These are phyloP conservation scores for Brassica juncea DNA, from an alignment of 345 rosid genomes.

Conservation along the genomic window DNA sequence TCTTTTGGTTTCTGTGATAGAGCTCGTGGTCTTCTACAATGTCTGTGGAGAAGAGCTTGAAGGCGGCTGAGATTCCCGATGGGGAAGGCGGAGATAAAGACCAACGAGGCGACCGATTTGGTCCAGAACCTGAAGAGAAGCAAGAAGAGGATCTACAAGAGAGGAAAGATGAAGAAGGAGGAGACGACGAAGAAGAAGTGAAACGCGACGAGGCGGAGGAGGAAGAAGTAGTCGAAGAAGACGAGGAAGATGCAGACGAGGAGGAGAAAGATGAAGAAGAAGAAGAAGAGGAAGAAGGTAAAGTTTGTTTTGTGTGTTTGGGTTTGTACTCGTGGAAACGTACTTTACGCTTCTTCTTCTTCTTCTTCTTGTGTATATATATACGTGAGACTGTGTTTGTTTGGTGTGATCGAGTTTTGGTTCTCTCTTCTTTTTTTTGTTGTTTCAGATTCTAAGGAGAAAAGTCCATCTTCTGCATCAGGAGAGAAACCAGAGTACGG, in stretches of 20 bases:
- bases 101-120: slow-evolving; percentile 37
- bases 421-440: neutral
- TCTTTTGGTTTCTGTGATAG: neutral
- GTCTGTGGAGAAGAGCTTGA: slow-evolving; percentile 65
- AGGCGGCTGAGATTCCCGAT: slow-evolving; percentile 50
- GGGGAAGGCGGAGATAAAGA: slow-evolving; percentile 34
- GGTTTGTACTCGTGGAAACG: slow-evolving; percentile 18
- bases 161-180: neutral
- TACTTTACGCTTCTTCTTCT: neutral
- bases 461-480: slow-evolving; percentile 55
- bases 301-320: slow-evolving; percentile 5
- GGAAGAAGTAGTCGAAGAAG: slow-evolving; percentile 12
- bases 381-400: slow-evolving; percentile 32
- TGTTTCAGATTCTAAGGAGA: slow-evolving; percentile 58
- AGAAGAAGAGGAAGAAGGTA: slow-evolving; percentile 33
- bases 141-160: slow-evolving; percentile 26
- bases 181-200: slow-evolving; percentile 31
- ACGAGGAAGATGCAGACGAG: neutral
- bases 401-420: slow-evolving; percentile 30
- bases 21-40: slow-evolving; percentile 42
- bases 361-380: neutral
- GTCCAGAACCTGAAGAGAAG: slow-evolving; percentile 6
- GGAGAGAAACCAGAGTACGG: slow-evolving; percentile 70
- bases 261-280: slow-evolving; percentile 36
- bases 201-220: slow-evolving; percentile 23